phyloP scores from a whole-genome alignment of 805 yeast genomes.

The Saccharomyces eubayanus region DNA sequence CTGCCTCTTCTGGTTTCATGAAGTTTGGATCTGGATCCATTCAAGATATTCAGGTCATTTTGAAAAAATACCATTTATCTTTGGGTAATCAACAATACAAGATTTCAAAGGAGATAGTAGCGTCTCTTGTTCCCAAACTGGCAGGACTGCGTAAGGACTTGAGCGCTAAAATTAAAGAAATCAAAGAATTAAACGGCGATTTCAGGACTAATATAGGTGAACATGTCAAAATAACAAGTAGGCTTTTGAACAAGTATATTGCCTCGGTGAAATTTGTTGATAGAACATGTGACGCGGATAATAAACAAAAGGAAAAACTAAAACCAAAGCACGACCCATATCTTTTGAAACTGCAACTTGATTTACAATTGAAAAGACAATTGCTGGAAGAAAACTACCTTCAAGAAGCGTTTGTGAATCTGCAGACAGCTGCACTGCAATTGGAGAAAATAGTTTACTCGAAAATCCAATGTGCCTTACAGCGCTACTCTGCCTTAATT shows the following conservation, averaged over 20 bases:
- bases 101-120: conserved; percentile 45
- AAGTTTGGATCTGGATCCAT: conserved; percentile 68
- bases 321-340: conserved; percentile 49
- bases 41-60: conserved; percentile 63
- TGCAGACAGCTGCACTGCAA: conserved; percentile 58
- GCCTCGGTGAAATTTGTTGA: conserved; percentile 34
- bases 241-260: conserved; percentile 38
- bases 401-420: conserved; percentile 54
- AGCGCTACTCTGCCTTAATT: conserved; percentile 43
- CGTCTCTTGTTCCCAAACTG: conserved; percentile 46
- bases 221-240: conserved; percentile 55
- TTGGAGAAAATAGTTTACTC: conserved; percentile 54
- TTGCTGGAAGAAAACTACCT: conserved; percentile 54
- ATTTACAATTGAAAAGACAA: conserved; percentile 53
- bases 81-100: conserved; percentile 46
- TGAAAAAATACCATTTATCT: conserved; percentile 54
- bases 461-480: conserved; percentile 52
- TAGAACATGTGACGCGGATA: conserved; percentile 26
- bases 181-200: conserved; percentile 53
- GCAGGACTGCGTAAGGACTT: conserved; percentile 58
- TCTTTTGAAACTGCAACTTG: conserved; percentile 47
- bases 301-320: conserved; percentile 12
- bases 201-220: conserved; percentile 49
- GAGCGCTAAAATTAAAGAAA: conserved; percentile 66
- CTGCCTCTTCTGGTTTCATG: conserved; percentile 41